A percentile compares a stretch with the other conserved stretches of the same genome.
phyloP scores from a whole-genome alignment of 768 basidiomycete genomes.

The Lactarius tabidus region DNA sequence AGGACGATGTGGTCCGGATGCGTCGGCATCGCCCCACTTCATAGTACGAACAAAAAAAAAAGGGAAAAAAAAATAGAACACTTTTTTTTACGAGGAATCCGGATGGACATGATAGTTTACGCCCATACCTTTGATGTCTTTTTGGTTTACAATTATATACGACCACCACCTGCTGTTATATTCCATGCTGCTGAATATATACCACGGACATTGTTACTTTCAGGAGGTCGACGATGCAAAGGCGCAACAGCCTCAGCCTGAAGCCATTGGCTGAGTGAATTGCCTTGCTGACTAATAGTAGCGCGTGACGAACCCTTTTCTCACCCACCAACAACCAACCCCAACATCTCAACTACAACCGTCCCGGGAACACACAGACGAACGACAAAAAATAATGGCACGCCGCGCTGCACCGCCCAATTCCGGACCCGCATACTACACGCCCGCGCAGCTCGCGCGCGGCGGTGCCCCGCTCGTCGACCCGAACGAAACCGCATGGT shows the following conservation, averaged over 20 bases:
- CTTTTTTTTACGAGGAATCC: background rate
- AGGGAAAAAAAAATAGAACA: background rate
- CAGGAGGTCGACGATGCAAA: background rate
- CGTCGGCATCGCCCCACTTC: constrained; percentile 27
- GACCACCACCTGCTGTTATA: background rate
- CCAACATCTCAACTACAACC: background rate
- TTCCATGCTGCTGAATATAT: background rate
- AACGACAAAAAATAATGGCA: constrained; percentile 45
- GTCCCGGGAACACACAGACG: background rate
- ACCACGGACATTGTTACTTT: background rate
- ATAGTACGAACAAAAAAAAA: background rate
- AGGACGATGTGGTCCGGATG: constrained; percentile 48
- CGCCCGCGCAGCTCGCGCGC: constrained; percentile 39
- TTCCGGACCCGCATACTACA: constrained; percentile 52
- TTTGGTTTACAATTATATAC: constrained; percentile 9
- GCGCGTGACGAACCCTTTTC: background rate
- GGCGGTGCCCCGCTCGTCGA: constrained; percentile 41
- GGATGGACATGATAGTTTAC: constrained; percentile 20
- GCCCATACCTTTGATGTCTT: constrained; percentile 1
- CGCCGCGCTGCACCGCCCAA: constrained; percentile 60
- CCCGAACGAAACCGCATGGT: constrained; percentile 61
- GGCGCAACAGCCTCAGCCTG: too few relatives aligned
- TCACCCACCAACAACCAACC: background rate
- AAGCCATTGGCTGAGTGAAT: background rate
- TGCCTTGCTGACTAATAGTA: background rate